phyloP scores from a whole-genome alignment of 2,329 filamentous ascomycete species.

The Aspergillus sojae region DNA sequence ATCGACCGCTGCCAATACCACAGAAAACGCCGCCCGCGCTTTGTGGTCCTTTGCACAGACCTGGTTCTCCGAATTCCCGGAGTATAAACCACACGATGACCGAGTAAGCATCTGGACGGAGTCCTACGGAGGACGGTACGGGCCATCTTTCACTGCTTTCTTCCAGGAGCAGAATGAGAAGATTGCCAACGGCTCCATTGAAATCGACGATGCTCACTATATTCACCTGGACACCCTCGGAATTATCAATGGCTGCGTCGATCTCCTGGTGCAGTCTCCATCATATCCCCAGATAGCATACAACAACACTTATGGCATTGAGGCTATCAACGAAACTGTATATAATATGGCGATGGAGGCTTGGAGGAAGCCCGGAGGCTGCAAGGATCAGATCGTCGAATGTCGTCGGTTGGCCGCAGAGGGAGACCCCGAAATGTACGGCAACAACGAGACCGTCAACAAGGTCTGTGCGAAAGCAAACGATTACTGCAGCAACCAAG shows the following conservation, averaged over 20 bases:
- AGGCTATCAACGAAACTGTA: constrained; percentile 52
- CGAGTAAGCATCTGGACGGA: constrained; percentile 49
- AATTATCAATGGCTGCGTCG: constrained; percentile 61
- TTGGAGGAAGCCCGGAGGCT: constrained; percentile 53
- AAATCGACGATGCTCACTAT: constrained; percentile 31
- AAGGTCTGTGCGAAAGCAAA: constrained; percentile 48
- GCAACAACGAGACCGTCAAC: constrained; percentile 50
- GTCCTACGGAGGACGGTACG: constrained; percentile 51
- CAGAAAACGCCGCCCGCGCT: constrained; percentile 56
- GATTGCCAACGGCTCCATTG: constrained; percentile 36
- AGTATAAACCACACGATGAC: constrained; percentile 62
- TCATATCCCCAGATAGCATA: constrained; percentile 56
- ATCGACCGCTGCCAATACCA: constrained; percentile 52
- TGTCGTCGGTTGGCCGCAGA: constrained; percentile 53
- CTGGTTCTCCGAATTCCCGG: constrained; percentile 66
- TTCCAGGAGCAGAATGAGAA: constrained; percentile 47
- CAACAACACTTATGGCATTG: constrained; percentile 63
- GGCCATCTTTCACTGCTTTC: constrained; percentile 43
- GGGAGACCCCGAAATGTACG: constrained; percentile 54
- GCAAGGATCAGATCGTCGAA: constrained; percentile 55
- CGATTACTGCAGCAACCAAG: constrained; percentile 47
- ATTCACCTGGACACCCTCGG: constrained; percentile 56
- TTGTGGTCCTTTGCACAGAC: constrained; percentile 64
- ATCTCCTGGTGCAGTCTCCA: constrained; percentile 52
- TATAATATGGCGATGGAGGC: constrained; percentile 51